Conservation (phyloP, 2,329 filamentous ascomycete species). For the Coniochaeta sp. region DNA sequence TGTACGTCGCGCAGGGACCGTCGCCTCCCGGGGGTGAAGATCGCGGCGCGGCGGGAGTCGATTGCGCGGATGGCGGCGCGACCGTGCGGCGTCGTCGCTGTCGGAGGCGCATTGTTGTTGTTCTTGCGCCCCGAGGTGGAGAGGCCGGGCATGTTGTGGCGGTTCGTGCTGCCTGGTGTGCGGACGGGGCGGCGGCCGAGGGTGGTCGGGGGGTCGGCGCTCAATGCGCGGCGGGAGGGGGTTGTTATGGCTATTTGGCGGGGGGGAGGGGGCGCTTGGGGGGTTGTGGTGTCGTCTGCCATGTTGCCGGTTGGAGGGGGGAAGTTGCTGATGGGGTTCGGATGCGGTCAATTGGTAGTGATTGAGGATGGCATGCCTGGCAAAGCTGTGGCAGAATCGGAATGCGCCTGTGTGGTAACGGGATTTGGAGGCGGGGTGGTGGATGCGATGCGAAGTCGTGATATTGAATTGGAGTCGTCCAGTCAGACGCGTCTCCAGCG, state of each 20-base stretch:
- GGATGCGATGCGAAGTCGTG: too few species aligned
- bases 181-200: conserved; percentile 26
- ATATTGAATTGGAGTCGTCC: neutral
- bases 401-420: too few species aligned
- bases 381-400: too few species aligned
- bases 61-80: conserved; percentile 53
- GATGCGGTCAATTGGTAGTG: too few species aligned
- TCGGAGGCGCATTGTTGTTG: conserved; percentile 32
- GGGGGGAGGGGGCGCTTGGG: neutral
- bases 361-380: too few species aligned
- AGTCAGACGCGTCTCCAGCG: neutral
- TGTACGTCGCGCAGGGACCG: conserved; percentile 46
- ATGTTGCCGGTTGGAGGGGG: conserved; percentile 15
- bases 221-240: conserved; percentile 23
- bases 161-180: conserved; percentile 32
- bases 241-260: conserved; percentile 12
- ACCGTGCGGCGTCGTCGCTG: conserved; percentile 47
- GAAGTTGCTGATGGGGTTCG: too few species aligned
- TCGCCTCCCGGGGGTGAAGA: conserved; percentile 55
- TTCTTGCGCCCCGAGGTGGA: conserved; percentile 38
- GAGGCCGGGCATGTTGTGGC: conserved; percentile 30
- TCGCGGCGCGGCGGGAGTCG: conserved; percentile 49
- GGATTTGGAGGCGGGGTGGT: too few species aligned
- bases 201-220: conserved; percentile 31
- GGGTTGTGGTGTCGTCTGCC: conserved; percentile 6